phyloP scores from a whole-genome alignment of 2,329 filamentous ascomycete species.

The Calonectria montana region DNA sequence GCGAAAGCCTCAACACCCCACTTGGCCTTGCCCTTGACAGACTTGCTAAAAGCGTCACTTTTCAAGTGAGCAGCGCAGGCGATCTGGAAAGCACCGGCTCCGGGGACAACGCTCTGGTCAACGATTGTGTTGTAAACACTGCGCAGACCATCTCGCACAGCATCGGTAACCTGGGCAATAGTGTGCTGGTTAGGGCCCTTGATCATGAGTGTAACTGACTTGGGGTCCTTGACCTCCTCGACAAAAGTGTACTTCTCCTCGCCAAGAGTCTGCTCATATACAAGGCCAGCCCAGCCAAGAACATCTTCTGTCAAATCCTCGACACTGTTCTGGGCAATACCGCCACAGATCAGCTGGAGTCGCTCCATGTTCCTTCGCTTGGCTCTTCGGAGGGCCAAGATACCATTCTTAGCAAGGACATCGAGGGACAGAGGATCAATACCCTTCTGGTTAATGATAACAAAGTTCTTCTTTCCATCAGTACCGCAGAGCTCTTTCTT shows the following conservation, averaged over 20 bases:
- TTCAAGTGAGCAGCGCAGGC: conserved; percentile 89
- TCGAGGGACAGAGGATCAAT: conserved; percentile 97
- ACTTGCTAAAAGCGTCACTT: conserved; percentile 87
- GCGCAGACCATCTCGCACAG: conserved; percentile 91
- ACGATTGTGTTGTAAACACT: conserved; percentile 99
- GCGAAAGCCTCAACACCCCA: conserved; percentile 96
- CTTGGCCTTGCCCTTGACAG: conserved; percentile 97
- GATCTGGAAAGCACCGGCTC: conserved; percentile 95
- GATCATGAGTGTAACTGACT: conserved; percentile 97
- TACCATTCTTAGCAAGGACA: conserved; percentile 97
- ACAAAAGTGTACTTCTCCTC: conserved; percentile 99
- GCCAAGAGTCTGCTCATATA: conserved; percentile 96
- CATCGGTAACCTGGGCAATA: conserved; percentile 96
- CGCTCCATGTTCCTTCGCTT: conserved; percentile 99
- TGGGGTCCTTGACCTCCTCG: conserved; percentile 98
- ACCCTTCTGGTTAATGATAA: conserved; percentile 99
- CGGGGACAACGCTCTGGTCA: conserved; percentile 94
- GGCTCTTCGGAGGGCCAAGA: conserved; percentile 90
- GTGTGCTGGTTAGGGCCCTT: conserved; percentile 98
- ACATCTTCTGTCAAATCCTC: conserved; percentile 90
- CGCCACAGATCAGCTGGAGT: conserved; percentile 93
- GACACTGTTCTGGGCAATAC: conserved; percentile 92
- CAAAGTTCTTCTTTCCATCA: conserved; percentile 94
- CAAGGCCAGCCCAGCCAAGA: conserved; percentile 94
- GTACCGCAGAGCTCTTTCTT: conserved; percentile 98